These are phyloP conservation scores for Bondarzewia mesenterica DNA, from an alignment of 1,284 basidiomycete species.

Conservation along the genomic window DNA sequence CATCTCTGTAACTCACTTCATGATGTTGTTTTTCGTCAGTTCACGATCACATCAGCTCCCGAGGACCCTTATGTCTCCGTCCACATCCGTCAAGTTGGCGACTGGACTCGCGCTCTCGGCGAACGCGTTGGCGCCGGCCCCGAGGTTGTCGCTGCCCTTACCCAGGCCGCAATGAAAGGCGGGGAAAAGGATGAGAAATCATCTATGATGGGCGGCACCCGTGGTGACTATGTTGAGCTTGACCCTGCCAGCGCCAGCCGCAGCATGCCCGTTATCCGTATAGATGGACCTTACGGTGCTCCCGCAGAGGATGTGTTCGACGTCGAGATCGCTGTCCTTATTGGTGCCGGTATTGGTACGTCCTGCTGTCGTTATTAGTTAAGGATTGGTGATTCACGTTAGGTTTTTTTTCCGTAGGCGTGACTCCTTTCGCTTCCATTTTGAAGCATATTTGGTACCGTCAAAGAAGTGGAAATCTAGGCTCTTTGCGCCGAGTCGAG, in stretches of 20 bases:
- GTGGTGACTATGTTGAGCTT: slow-evolving; percentile 76
- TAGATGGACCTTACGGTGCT: slow-evolving; percentile 85
- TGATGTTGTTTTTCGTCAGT: slow-evolving; percentile 34
- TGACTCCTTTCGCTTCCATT: slow-evolving; percentile 86
- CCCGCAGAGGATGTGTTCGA: slow-evolving; percentile 87
- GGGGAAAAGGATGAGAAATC: slow-evolving; percentile 52
- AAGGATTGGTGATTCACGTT: neutral
- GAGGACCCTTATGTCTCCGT: slow-evolving; percentile 86
- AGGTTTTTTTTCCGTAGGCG: slow-evolving; percentile 34
- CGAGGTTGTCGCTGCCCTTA: slow-evolving; percentile 65
- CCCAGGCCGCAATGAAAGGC: slow-evolving; percentile 66
- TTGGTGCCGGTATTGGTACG: slow-evolving; percentile 83
- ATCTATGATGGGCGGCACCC: slow-evolving; percentile 29
- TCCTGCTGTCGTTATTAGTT: slow-evolving; percentile 15
- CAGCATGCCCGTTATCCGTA: slow-evolving; percentile 63
- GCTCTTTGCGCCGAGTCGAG: slow-evolving; percentile 75
- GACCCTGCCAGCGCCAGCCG: slow-evolving; percentile 38
- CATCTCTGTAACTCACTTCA: too few relatives aligned
- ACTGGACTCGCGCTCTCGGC: slow-evolving; percentile 77
- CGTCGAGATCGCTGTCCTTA: slow-evolving; percentile 75
- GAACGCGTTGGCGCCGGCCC: slow-evolving; percentile 78
- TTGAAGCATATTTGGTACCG: slow-evolving; percentile 91
- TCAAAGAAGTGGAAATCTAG: slow-evolving; percentile 68
- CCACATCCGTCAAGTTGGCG: slow-evolving; percentile 87
- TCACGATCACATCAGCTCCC: slow-evolving; percentile 89